phyloP scores from a whole-genome alignment of 2,329 filamentous ascomycete genomes.

The Ophiosphaerella korrae region DNA sequence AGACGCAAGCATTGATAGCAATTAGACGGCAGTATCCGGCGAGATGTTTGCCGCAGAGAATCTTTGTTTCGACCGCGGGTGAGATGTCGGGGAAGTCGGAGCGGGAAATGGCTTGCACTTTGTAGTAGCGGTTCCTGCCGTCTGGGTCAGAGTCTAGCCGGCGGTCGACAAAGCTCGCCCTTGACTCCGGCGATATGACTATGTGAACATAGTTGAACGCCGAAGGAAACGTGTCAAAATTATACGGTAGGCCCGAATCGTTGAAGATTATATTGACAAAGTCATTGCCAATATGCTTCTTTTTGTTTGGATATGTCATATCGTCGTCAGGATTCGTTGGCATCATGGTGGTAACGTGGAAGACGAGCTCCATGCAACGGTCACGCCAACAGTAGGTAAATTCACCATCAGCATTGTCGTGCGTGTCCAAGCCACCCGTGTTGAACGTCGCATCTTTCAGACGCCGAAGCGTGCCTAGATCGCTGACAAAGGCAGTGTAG shows the following conservation, averaged over 20 bases:
- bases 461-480: conserved; percentile 79
- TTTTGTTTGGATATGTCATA: conserved; percentile 76
- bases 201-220: conserved; percentile 98
- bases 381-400: conserved; percentile 95
- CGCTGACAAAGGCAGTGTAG: conserved; percentile 83
- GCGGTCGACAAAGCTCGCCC: conserved; percentile 72
- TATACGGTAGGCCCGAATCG: conserved; percentile 86
- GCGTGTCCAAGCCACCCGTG: conserved; percentile 84
- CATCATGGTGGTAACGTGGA: conserved; percentile 97
- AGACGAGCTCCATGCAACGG: conserved; percentile 91
- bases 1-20: conserved; percentile 91
- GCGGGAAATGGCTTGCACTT: conserved; percentile 86
- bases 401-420: conserved; percentile 79
- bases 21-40: conserved; percentile 86
- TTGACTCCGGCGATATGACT: conserved; percentile 86
- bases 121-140: conserved; percentile 69
- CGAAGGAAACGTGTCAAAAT: conserved; percentile 89
- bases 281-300: conserved; percentile 94
- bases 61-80: conserved; percentile 84
- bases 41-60: conserved; percentile 81
- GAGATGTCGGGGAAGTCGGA: conserved; percentile 91
- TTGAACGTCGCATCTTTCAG: conserved; percentile 87
- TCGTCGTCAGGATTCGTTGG: conserved; percentile 82
- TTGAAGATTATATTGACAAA: conserved; percentile 99
- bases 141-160: conserved; percentile 49